Conservation (phyloP, 2,329 filamentous ascomycete species). For the Colletotrichum phormii region DNA sequence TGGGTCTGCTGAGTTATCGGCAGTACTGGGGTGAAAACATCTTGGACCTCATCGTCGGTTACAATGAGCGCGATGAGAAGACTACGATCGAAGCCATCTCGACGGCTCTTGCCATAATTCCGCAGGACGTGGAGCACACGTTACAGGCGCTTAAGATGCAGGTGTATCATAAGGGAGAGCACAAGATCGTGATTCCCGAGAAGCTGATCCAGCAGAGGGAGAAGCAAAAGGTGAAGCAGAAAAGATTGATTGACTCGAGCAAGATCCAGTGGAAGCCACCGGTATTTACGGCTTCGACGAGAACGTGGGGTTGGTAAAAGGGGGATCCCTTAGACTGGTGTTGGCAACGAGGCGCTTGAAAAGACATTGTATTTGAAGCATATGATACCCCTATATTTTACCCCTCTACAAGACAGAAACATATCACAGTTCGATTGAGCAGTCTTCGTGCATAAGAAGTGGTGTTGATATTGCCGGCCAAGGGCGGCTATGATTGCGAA, state of each 20-base stretch:
- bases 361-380: slow-evolving; percentile 25
- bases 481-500: background rate
- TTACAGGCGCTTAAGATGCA: slow-evolving; percentile 95
- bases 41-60: slow-evolving; percentile 83
- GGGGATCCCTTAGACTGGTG: background rate
- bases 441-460: background rate
- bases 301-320: slow-evolving; percentile 93
- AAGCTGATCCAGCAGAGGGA: slow-evolving; percentile 83
- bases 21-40: slow-evolving; percentile 99
- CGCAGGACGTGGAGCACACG: slow-evolving; percentile 94
- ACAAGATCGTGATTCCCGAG: slow-evolving; percentile 93
- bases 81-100: slow-evolving; percentile 90
- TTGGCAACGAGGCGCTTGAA: background rate
- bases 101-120: slow-evolving; percentile 89
- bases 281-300: slow-evolving; percentile 87
- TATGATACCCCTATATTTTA: slow-evolving; percentile 25
- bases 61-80: slow-evolving; percentile 74
- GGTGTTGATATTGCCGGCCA: background rate
- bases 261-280: slow-evolving; percentile 95
- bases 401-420: background rate
- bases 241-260: slow-evolving; percentile 80
- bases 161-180: slow-evolving; percentile 94
- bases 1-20: slow-evolving; percentile 92
- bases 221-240: slow-evolving; percentile 83
- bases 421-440: background rate